These are phyloP conservation scores for Rosa multiflora DNA, from an alignment of 306 rosid genomes.

Conservation along the genomic window DNA sequence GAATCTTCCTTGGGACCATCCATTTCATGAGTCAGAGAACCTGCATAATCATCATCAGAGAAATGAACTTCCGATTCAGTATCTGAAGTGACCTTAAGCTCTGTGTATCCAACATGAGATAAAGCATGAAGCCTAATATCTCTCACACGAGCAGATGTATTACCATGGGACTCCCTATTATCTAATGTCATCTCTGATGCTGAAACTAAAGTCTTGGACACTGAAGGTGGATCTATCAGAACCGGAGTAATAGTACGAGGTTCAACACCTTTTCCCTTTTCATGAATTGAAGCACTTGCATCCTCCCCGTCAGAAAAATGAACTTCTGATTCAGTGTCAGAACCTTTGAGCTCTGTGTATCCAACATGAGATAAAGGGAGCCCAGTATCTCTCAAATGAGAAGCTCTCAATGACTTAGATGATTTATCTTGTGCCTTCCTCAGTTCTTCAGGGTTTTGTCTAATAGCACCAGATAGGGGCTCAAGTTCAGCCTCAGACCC, in stretches of 20 bases:
- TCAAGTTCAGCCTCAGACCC: constrained; percentile 51
- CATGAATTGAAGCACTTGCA: constrained; percentile 25
- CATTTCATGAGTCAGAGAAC: constrained; percentile 25
- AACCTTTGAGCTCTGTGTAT: constrained; percentile 71
- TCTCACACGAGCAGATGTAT: constrained; percentile 30
- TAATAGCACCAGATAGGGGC: constrained; percentile 30
- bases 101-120: constrained; percentile 69
- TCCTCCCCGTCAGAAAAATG: constrained; percentile 51
- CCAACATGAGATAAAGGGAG: constrained; percentile 62
- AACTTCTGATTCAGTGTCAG: constrained; percentile 81
- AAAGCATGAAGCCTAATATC: constrained; percentile 46
- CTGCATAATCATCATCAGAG: constrained; percentile 54
- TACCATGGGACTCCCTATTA: constrained; percentile 29
- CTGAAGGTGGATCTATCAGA: not conserved
- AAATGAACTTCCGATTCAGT: constrained; percentile 65
- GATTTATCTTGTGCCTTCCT: constrained; percentile 29
- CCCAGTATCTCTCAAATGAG: constrained; percentile 33
- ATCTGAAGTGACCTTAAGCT: constrained; percentile 76
- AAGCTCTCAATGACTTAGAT: constrained; percentile 34
- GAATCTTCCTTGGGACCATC: constrained; percentile 33
- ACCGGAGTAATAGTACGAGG: constrained; percentile 25
- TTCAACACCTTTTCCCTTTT: constrained; percentile 34
- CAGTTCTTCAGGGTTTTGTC: constrained; percentile 24
- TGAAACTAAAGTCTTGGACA: constrained; percentile 29
- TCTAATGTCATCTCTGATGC: constrained; percentile 33